These are phyloP conservation scores for Zygosaccharomyces kombuchaensis DNA, from an alignment of 805 yeast genomes.

Conservation along the genomic window DNA sequence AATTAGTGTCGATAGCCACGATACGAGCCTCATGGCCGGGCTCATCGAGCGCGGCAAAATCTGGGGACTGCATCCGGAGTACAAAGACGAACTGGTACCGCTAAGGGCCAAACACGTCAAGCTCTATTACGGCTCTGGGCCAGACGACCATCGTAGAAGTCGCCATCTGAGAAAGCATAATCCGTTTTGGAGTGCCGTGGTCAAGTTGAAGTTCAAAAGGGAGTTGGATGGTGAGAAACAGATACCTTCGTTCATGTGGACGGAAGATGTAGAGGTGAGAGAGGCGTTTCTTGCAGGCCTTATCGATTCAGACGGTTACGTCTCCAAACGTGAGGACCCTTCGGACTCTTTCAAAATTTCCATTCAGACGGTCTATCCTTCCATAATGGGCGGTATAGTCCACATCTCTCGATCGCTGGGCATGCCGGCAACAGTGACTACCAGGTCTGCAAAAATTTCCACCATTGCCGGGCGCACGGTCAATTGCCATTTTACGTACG, in stretches of 20 bases:
- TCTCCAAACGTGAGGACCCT: slow-evolving; percentile 19
- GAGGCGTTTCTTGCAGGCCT: slow-evolving; percentile 45
- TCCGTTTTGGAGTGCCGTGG: slow-evolving; percentile 33
- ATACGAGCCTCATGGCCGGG: slow-evolving; percentile 25
- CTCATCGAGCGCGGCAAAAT: slow-evolving; percentile 23
- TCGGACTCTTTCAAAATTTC: slow-evolving; percentile 25
- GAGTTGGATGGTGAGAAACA: slow-evolving; percentile 25
- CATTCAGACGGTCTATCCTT: slow-evolving; percentile 32
- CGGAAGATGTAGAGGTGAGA: slow-evolving; percentile 39
- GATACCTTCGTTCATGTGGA: slow-evolving; percentile 36
- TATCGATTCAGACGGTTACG: slow-evolving; percentile 40
- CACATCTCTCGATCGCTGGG: slow-evolving; percentile 44
- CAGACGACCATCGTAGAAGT: slow-evolving; percentile 11
- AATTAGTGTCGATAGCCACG: slow-evolving; percentile 33
- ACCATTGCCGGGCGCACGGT: slow-evolving; percentile 22
- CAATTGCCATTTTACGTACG: slow-evolving; percentile 26
- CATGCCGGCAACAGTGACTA: slow-evolving; percentile 34
- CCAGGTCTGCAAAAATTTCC: slow-evolving; percentile 25
- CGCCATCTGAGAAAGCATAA: slow-evolving; percentile 25
- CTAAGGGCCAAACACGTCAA: slow-evolving; percentile 26
- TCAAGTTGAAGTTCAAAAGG: slow-evolving; percentile 23
- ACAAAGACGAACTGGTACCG: slow-evolving; percentile 20
- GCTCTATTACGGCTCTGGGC: slow-evolving; percentile 20
- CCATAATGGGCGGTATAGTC: slow-evolving; percentile 37
- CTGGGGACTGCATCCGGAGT: slow-evolving; percentile 27